Evolutionary conservation across 2,329 filamentous ascomycete genomes (phyloP), one percentile per base, ranked within the genome.

Genomic region (Cladosporium sp.): DNA sequence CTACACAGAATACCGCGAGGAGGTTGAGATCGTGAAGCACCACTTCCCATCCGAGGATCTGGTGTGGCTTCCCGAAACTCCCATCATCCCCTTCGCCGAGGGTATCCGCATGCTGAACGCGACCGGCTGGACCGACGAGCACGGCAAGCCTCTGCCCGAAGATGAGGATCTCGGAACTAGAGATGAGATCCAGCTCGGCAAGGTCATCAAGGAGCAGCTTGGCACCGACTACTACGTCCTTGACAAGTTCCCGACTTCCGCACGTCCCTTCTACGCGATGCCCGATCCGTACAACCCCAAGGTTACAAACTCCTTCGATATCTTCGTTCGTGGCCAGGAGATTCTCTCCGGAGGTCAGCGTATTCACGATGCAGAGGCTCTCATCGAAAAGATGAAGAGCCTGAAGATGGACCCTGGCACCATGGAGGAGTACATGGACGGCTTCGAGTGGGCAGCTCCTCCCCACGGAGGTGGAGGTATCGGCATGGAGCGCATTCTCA

Each of bases 261-360:
- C 91, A 2, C 87, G 93, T 51, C 93, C 93, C 0, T 97, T 97
- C 79, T 97, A 97, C 75, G 92, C 93, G 1, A 93, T 96, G 86
- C 89, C 89, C 30, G 91, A 96, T 68, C 85, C 89, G 1, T 82
- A 89, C 18, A 87, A 96, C 73, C 82, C 86, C 14, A 83, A 85
- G 36, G 87, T 88, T 76, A 97, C 93, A 59, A 96, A 96, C 76
- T 96, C 93, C 0, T 97, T 97, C 72, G 93, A 97, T 76, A 96
- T 97, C 65, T 97, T 97, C 80, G 85, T 97, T 51, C 90, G 93
- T 32, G 93, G 93, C 0, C 93, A 97, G 74, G 93, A 97, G 77
- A 95, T 97, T 65, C 88, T 94, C 54, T 94, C 92, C 0, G 93
- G 93, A 71, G 93, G 93, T 8, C 93, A 97, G 78, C 92, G 93